phyloP scores from a whole-genome alignment of 108 stramenopile species.

The Stephanodiscus triporus region DNA sequence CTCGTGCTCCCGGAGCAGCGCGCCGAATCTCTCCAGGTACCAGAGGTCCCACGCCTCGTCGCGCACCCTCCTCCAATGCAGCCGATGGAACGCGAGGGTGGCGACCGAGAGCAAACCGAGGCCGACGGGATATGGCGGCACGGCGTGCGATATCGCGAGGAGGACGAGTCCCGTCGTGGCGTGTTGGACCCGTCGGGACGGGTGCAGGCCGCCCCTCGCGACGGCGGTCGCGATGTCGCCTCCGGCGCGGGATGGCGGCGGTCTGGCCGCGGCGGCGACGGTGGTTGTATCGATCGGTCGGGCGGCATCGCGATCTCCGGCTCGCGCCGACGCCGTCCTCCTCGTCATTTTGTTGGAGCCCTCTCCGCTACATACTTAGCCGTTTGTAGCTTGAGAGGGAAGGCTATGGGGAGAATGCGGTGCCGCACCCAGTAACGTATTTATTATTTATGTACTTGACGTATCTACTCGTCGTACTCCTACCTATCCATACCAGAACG shows the following conservation, averaged over 20 bases:
- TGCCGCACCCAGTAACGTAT: too few species aligned
- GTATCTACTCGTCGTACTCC: too few species aligned
- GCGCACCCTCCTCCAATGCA: slow-evolving; percentile 24
- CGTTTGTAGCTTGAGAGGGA: not conserved
- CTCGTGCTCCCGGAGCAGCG: slow-evolving; percentile 39
- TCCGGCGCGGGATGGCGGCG: not conserved
- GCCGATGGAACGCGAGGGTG: slow-evolving; percentile 16
- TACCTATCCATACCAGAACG: too few species aligned
- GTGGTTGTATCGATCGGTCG: too few species aligned
- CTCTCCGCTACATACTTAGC: not conserved
- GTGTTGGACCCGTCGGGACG: slow-evolving; percentile 43
- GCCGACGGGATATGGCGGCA: slow-evolving; percentile 45
- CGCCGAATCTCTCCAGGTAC: slow-evolving; percentile 43
- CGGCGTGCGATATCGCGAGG: slow-evolving; percentile 34
- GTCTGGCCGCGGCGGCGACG: too few species aligned
- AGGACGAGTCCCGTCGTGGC: slow-evolving; percentile 35
- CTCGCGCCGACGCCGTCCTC: not conserved
- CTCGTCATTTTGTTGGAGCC: not conserved
- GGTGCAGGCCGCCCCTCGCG: slow-evolving; percentile 11
- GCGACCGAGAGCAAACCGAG: slow-evolving; percentile 26
- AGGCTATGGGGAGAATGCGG: too few species aligned
- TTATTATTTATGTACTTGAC: too few species aligned
- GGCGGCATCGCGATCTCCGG: not conserved
- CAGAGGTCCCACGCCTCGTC: slow-evolving; percentile 33
- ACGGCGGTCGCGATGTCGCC: not conserved